A percentile compares a stretch with the other conserved stretches of the same genome.
These are phyloP conservation scores for Zymoseptoria brevis DNA, from an alignment of 2,329 filamentous ascomycete species.

Conservation along the genomic window DNA sequence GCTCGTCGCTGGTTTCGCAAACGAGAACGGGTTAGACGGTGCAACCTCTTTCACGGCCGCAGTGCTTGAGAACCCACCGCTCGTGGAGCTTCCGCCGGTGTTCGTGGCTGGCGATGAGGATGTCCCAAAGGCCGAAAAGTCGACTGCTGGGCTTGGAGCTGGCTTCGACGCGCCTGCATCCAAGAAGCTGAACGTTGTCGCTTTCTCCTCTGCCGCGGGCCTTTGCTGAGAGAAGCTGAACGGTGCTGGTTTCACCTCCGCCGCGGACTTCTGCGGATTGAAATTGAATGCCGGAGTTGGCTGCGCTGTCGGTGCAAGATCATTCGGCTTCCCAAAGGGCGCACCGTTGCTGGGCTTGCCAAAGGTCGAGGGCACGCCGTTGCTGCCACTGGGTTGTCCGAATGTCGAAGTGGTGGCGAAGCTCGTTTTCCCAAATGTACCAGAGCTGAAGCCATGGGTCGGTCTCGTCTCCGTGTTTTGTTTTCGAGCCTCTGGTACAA, in stretches of 20 bases:
- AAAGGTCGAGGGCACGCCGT: neutral
- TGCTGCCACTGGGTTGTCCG: conserved; percentile 7
- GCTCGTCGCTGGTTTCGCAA: neutral
- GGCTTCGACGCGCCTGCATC: neutral
- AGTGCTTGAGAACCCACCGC: neutral
- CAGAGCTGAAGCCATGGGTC: neutral
- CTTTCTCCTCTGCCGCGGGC: neutral
- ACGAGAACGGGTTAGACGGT: neutral
- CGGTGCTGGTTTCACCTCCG: neutral
- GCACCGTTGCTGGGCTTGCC: neutral
- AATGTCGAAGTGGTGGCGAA: conserved; percentile 4
- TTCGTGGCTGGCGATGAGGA: neutral
- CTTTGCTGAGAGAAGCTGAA: neutral
- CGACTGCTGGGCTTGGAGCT: neutral
- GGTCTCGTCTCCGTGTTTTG: neutral
- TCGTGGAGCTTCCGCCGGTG: neutral
- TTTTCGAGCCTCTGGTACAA: conserved; percentile 30
- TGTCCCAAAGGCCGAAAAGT: neutral
- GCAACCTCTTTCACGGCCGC: neutral
- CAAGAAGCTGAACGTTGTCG: neutral
- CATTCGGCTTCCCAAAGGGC: neutral
- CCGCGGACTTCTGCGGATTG: neutral
- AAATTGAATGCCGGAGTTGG: neutral
- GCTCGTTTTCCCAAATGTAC: conserved; percentile 11
- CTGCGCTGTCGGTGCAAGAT: neutral